Evolutionary conservation across 805 yeast genomes (phyloP), one percentile per base, ranked within the genome.

Genomic region (Zygoascus bituminiphila): DNA sequence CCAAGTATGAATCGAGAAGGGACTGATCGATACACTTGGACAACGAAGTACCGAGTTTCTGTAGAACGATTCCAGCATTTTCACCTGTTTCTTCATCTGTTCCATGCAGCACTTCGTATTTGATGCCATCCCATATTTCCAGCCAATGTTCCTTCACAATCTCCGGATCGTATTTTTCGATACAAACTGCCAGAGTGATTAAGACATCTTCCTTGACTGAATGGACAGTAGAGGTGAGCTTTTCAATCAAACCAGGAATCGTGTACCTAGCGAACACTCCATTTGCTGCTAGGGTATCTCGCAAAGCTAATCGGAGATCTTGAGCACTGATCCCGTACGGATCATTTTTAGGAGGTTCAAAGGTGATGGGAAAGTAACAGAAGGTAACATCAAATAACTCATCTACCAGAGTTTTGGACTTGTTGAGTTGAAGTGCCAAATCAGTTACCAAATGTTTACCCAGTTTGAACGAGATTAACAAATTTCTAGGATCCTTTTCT

Each of bases 291-390:
- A 88, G 71, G 2, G 89, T 82, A 1, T 59, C 56, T 55, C 89
- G 72, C 47, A 93, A 69, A 5, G 77, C 73, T 9, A 58, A 40
- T 60, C 86, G 87, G 55, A 94, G 70, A 47, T 88, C 84, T 1
- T 73, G 76, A 1, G 88, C 78, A 0, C 95, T 79, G 54, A 88
- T 84, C 53, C 81, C 79, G 62, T 88, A 88, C 0, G 93, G 89
- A 57, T 91, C 96, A 62, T 86, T 86, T 55, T 74, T 71, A 2
- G 98, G 96, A 1, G 98, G 96, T 50, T 81, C 81, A 67, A 94
- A 93, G 1, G 96, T 84, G 39, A 93, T 89, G 10, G 99, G 99
- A 69, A 91, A 93, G 67, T 93, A 93, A 65, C 98, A 93, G 62
- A 91, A 94, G 37, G 87, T 72, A 31, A 84, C 78, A 62, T 93